Base-by-base conservation (phyloP, 306 rosid genomes). In the Quercus alba region DNA sequence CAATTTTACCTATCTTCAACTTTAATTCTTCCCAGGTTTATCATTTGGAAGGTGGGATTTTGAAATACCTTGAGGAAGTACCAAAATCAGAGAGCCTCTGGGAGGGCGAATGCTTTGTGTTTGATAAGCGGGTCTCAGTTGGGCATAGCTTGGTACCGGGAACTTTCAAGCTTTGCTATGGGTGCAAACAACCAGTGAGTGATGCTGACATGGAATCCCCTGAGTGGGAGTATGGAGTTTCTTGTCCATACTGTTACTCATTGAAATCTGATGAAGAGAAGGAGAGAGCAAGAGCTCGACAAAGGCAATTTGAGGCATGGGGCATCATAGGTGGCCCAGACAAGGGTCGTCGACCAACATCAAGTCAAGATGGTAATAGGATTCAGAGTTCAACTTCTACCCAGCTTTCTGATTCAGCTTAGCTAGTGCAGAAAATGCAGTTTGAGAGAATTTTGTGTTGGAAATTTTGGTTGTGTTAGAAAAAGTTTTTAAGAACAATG, bases 1-100 rank as follows among this genome's bases (percentile, higher is more conserved):
- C 74, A 38, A 74, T 49, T 68, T 68, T 30, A 79, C 57, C 72
- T 10, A 46, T 58, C 20, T 38, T 6, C 38, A 23, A 71, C 59
- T 67, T 25, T 33, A 57, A 61, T 23, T 61, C 51, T 56, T 58
- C 10, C 3, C 21, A 95, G 99, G 98, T 93, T 63, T 95, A 78
- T 95, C 99, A 95, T 84, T 88, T 95, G 73, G 94, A 95, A 85
- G 99, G 99, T 81, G 99, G 98, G 81, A 95, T 95, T 85, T 90
- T 95, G 75, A 95, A 95, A 83, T 95, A 95, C 80, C 92, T 95
- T 2, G 99, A 95, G 79, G 96, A 93, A 61, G 91, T 93, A 80
- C 91, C 97, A 2, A 78, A 86, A 87, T 74, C 83, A 74, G 91
- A 91, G 75, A 95, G 99, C 85, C 88, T 93, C 21, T 93, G 98